Conservation (phyloP, 768 basidiomycete genomes). For the Amanita polypyramis region DNA sequence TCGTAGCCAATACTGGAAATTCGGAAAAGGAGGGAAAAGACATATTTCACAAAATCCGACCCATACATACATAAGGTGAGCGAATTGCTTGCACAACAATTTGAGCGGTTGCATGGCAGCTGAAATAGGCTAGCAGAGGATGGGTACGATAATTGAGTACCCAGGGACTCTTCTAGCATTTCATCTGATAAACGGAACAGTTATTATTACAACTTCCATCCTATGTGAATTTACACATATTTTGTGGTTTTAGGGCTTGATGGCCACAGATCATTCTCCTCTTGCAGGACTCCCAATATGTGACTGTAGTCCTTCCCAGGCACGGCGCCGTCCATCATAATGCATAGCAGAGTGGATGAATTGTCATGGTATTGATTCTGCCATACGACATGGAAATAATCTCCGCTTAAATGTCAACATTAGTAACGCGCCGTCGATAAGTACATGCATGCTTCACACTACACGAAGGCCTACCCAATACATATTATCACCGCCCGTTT, state of each 20-base stretch:
- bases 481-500: too few species aligned
- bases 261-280: too few species aligned
- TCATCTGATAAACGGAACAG: too few species aligned
- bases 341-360: background rate
- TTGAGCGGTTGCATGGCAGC: conserved; percentile 66
- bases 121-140: conserved; percentile 69
- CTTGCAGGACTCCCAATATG: background rate
- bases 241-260: too few species aligned
- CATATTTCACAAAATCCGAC: conserved; percentile 84
- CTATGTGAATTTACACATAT: too few species aligned
- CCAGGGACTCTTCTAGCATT: too few species aligned
- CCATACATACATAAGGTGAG: conserved; percentile 64
- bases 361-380: background rate
- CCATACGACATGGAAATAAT: background rate
- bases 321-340: background rate
- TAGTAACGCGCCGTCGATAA: too few species aligned
- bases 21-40: conserved; percentile 15
- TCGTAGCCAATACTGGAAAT: conserved; percentile 34
- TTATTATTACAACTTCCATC: too few species aligned
- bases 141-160: conserved; percentile 95
- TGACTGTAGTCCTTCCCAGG: background rate
- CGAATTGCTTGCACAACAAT: conserved; percentile 71
- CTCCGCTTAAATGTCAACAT: background rate
- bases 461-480: too few species aligned
- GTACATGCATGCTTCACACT: too few species aligned